Evolutionary conservation across 352 stramenopile genomes (phyloP).

Genomic region (Pythium phragmitis): DNA sequence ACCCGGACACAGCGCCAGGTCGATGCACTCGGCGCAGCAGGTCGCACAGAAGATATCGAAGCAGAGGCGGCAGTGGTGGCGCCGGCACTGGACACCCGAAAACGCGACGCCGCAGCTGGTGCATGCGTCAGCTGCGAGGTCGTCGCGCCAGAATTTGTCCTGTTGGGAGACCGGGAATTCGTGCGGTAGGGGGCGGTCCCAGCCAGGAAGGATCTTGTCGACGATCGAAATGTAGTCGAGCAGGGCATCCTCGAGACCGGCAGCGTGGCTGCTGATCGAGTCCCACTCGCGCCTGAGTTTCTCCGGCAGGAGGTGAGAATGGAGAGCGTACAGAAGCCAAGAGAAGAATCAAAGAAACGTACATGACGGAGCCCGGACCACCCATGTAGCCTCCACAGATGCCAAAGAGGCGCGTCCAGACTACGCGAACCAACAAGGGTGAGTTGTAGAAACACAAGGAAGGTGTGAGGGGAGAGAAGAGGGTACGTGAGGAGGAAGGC

Average conservation of each 20-base stretch:
- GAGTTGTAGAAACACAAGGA: not conserved
- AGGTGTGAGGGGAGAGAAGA: not conserved
- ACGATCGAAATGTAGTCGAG: slow-evolving; percentile 52
- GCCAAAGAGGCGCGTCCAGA: slow-evolving; percentile 35
- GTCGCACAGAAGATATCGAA: slow-evolving; percentile 66
- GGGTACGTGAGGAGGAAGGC: slow-evolving; percentile 16
- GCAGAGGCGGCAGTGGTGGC: slow-evolving; percentile 75
- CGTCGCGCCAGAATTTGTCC: slow-evolving; percentile 69
- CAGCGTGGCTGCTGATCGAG: slow-evolving; percentile 37
- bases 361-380: slow-evolving; percentile 59
- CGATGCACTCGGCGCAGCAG: slow-evolving; percentile 47
- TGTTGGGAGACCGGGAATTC: slow-evolving; percentile 52
- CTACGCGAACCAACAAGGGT: slow-evolving; percentile 6
- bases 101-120: slow-evolving; percentile 52
- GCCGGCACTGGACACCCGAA: slow-evolving; percentile 33
- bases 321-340: not conserved
- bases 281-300: slow-evolving; percentile 60
- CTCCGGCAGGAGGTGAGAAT: not conserved
- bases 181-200: slow-evolving; percentile 41
- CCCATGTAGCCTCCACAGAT: slow-evolving; percentile 56
- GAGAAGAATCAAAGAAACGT: slow-evolving; percentile 2
- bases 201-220: slow-evolving; percentile 64
- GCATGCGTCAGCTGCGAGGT: slow-evolving; percentile 39
- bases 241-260: slow-evolving; percentile 44
- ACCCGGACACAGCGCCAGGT: slow-evolving; percentile 60